Base-by-base conservation (phyloP, 1,284 basidiomycete species). In the Coniferiporia sulphurascens region DNA sequence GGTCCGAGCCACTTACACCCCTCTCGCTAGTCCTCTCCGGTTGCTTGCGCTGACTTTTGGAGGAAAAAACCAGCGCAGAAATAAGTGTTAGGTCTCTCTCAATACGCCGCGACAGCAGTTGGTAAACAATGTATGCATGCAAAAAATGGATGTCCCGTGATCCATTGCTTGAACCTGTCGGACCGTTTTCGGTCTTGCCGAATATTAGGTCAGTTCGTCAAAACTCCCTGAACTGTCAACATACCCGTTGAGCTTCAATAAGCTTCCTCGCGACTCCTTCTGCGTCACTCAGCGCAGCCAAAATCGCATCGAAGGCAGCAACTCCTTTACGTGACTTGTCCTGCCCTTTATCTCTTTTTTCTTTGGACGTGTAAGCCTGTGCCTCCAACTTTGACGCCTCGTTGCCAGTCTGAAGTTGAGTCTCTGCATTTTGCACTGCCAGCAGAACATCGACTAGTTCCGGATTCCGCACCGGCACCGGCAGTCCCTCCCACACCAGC, bases 391-490 rank as follows among this genome's bases (percentile, higher is more conserved):
- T 70, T 27, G 64, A 69, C 54, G 70, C 70, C 7, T 62, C 58
- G 41, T 66, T 66, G 46, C 65, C 68, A 59, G 71, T 68, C 27
- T 69, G 72, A 56, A 87, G 71, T 65, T 76, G 81, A 55, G 73
- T 74, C 66, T 95, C 84, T 2, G 89, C 92, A 12, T 87, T 84
- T 68, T 95, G 91, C 3, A 96, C 90, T 66, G 85, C 88, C 61
- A 93, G 73, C 62, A 98, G 77, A 17, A 91, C 91, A 67, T 91
- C 91, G 53, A 98, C 93, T 53, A 99, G 76, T 74, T 99, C 95
- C 0, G 94, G 92, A 66, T 89, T 94, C 57, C 95, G 83, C 50
- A 98, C 81, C 15, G 94, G 93, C 7, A 98, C 85, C 2, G 84
- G 82, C 66, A 89, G 82, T 9, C 85, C 91, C 62, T 94, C 91